Evolutionary conservation across 2,329 filamentous ascomycete species (phyloP).

Genomic region (Cadophora sp.): DNA sequence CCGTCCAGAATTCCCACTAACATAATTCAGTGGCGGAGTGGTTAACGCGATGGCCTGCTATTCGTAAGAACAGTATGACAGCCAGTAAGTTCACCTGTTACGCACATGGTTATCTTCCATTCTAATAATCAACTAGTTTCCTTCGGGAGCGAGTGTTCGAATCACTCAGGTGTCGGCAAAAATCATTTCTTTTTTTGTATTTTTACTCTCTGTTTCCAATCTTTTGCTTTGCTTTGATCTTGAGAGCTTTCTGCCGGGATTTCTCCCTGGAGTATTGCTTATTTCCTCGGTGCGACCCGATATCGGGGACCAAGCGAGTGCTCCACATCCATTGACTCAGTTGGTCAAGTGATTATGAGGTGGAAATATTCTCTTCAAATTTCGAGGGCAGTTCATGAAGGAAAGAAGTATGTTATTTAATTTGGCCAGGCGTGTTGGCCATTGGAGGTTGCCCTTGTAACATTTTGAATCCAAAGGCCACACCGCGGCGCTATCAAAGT

Average conservation of each 20-base stretch:
- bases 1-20: neutral
- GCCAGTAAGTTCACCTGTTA: constrained; percentile 2
- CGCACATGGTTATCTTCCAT: constrained; percentile 1
- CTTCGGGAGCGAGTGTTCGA: constrained; percentile 52
- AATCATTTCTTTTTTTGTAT: no score
- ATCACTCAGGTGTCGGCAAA: constrained; percentile 48
- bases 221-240: no score
- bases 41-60: constrained; percentile 41
- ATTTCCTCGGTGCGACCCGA: constrained; percentile 3
- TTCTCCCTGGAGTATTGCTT: no score
- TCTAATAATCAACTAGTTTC: constrained; percentile 44
- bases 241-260: no score
- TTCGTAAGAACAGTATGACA: constrained; percentile 15
- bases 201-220: constrained; percentile 17
- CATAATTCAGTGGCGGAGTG: constrained; percentile 18
- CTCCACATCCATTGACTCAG: neutral
- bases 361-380: no score
- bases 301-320: constrained; percentile 5
- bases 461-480: no score
- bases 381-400: no score
- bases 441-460: no score
- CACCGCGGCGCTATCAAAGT: no score
- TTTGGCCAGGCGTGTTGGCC: no score
- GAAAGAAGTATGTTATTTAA: no score
- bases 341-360: neutral